These are phyloP conservation scores for Zangia roseola DNA, from an alignment of 768 basidiomycete species.

Conservation along the genomic window DNA sequence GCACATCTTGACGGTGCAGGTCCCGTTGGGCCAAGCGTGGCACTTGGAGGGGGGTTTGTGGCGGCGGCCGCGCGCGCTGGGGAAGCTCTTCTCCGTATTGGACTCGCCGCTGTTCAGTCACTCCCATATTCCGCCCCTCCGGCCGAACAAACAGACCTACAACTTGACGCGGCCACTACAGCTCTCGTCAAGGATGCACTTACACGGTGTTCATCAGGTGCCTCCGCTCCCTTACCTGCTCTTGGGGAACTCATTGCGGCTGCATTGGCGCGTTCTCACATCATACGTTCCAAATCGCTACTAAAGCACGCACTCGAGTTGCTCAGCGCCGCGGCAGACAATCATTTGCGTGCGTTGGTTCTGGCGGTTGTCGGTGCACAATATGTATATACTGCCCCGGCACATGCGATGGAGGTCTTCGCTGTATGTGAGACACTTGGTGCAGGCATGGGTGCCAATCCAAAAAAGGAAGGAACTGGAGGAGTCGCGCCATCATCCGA, in stretches of 20 bases:
- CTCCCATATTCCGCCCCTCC: not conserved
- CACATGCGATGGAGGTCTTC: slow-evolving; percentile 68
- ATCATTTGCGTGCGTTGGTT: slow-evolving; percentile 69
- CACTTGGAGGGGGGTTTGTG: slow-evolving; percentile 38
- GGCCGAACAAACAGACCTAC: slow-evolving; percentile 4
- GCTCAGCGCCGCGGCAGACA: slow-evolving; percentile 60
- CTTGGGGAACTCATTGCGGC: slow-evolving; percentile 19
- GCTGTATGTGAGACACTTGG: slow-evolving; percentile 68
- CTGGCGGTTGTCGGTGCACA: slow-evolving; percentile 68
- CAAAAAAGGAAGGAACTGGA: slow-evolving; percentile 17
- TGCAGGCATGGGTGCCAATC: slow-evolving; percentile 57
- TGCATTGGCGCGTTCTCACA: slow-evolving; percentile 22
- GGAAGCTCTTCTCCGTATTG: slow-evolving; percentile 50
- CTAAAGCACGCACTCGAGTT: slow-evolving; percentile 60
- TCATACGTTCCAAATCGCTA: slow-evolving; percentile 36
- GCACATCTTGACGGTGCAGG: slow-evolving; percentile 42
- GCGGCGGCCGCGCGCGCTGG: slow-evolving; percentile 50
- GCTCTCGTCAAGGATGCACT: slow-evolving; percentile 28
- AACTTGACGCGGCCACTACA: slow-evolving; percentile 16
- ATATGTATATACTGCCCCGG: slow-evolving; percentile 66
- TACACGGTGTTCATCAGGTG: slow-evolving; percentile 20
- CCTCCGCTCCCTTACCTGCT: slow-evolving; percentile 19
- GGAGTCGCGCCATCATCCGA: not conserved
- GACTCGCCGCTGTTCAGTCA: slow-evolving; percentile 28
- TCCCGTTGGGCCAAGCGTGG: slow-evolving; percentile 23